A percentile compares a stretch with the other conserved stretches of the same genome.
Conservation (phyloP, 179 eudicot genomes). For the Heliamphora pulchella region DNA sequence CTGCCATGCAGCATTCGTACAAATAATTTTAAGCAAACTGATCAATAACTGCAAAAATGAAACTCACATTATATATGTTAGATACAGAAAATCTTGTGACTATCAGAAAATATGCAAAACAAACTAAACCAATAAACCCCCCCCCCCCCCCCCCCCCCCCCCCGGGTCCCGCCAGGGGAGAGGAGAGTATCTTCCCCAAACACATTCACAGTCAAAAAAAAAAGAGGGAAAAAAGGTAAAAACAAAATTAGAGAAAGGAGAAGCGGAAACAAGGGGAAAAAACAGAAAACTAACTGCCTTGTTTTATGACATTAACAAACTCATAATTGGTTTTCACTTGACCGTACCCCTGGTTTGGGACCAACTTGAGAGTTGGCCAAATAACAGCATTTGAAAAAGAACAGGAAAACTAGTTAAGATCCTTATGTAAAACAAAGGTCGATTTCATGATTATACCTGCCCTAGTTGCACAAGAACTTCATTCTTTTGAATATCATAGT, state of each 20-base stretch:
- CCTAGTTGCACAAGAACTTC: conserved; percentile 72
- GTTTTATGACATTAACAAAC: neutral
- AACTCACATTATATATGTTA: conserved; percentile 16
- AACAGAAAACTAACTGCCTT: neutral
- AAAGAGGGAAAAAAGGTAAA: too few relatives aligned
- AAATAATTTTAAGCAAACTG: conserved; percentile 69
- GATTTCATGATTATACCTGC: conserved; percentile 42
- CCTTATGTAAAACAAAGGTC: neutral
- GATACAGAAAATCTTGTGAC: neutral
- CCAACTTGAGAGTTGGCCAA: conserved; percentile 9
- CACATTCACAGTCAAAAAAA: neutral
- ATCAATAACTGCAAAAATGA: conserved; percentile 56
- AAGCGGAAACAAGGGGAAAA: neutral
- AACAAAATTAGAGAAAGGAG: neutral
- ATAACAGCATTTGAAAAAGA: neutral
- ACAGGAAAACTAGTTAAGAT: neutral
- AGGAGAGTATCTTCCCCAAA: neutral
- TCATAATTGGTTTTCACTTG: neutral
- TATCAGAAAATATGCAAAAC: neutral
- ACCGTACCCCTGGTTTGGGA: neutral
- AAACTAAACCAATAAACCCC: neutral
- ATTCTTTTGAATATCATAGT: conserved; percentile 59
- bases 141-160: neutral
- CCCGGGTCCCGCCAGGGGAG: too few relatives aligned
- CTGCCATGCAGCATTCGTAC: conserved; percentile 97